Evolutionary conservation across 208 protist genomes (phyloP).

Genomic region (Naegleria lovaniensis): DNA sequence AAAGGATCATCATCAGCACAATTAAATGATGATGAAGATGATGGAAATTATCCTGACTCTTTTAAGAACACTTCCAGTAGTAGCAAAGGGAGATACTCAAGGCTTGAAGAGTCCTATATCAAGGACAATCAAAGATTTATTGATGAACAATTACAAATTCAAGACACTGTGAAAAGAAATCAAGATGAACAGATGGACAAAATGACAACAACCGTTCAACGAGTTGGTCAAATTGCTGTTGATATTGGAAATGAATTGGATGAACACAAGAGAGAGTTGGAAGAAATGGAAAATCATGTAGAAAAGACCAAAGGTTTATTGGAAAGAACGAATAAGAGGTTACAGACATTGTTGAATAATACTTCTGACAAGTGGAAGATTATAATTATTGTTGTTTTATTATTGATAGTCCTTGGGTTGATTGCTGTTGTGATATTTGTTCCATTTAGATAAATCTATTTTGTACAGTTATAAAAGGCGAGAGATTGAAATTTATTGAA

Average conservation of each 20-base stretch:
- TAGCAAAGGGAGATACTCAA: neutral
- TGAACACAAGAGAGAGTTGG: conserved; percentile 11
- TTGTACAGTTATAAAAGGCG: too few relatives aligned
- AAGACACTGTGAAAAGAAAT: neutral
- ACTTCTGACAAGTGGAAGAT: neutral
- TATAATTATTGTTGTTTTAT: conserved; percentile 6
- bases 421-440: neutral
- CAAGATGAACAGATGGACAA: conserved; percentile 2
- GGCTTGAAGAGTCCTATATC: neutral
- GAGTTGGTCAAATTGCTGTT: neutral
- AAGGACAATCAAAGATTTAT: conserved; percentile 9
- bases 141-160: neutral
- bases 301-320: conserved; percentile 1
- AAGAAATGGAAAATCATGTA: neutral
- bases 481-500: too few relatives aligned
- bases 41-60: too few relatives aligned
- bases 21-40: neutral
- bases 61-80: neutral
- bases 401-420: neutral
- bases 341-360: neutral
- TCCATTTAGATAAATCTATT: neutral
- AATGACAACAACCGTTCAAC: neutral
- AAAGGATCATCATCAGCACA: too few relatives aligned
- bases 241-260: conserved; percentile 17
- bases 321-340: neutral